phyloP scores from a whole-genome alignment of 306 rosid species.

The Gleditsia sinensis region DNA sequence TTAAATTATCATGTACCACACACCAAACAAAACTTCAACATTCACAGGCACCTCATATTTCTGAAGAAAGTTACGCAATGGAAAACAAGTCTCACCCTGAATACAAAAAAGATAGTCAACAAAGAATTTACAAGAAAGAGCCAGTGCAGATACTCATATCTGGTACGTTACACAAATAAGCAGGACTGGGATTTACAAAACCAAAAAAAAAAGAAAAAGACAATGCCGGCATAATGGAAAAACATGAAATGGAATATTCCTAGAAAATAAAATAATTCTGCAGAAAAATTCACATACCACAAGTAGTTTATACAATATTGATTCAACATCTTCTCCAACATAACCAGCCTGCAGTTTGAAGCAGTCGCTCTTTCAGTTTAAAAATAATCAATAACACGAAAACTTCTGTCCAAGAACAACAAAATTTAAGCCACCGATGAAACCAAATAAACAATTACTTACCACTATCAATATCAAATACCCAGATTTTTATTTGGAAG shows the following conservation, averaged over 20 bases:
- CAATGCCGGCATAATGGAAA: conserved; percentile 9
- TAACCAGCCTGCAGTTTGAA: conserved; percentile 91
- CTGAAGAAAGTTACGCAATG: neutral
- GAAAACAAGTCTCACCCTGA: neutral
- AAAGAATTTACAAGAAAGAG: neutral
- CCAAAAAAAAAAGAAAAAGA: neutral
- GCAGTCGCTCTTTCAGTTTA: conserved; percentile 37
- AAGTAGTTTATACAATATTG: conserved; percentile 85
- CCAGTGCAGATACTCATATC: neutral
- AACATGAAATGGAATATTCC: neutral
- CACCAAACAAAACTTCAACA: neutral
- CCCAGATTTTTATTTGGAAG: conserved; percentile 22
- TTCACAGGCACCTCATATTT: neutral
- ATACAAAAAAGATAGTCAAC: neutral
- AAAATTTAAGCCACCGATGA: neutral
- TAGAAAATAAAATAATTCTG: conserved; percentile 7
- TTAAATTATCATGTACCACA: neutral
- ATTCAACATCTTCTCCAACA: conserved; percentile 98
- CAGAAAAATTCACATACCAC: conserved; percentile 60
- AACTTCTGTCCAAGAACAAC: conserved; percentile 2
- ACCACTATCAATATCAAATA: conserved; percentile 14
- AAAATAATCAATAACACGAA: conserved; percentile 16
- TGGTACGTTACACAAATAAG: neutral
- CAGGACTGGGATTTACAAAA: neutral
- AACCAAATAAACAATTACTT: conserved; percentile 23